These are phyloP conservation scores for Ophiorrhiza pumila DNA, from an alignment of 257 asterid species.

Conservation along the genomic window DNA sequence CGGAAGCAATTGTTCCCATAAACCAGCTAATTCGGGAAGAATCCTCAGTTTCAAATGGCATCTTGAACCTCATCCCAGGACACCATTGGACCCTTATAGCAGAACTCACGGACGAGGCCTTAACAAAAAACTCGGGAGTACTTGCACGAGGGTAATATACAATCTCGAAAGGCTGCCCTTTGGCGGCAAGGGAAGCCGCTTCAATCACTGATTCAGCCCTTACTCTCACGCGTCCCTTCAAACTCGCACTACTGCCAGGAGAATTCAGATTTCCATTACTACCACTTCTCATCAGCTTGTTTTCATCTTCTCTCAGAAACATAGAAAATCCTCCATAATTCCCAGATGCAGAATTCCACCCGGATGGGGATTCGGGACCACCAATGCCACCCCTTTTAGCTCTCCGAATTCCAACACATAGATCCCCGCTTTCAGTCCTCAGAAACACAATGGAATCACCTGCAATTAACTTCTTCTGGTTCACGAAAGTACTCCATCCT, in stretches of 20 bases:
- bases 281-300: conserved; percentile 32
- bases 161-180: conserved; percentile 55
- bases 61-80: conserved; percentile 65
- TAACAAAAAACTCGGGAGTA: conserved; percentile 62
- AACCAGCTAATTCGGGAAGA: conserved; percentile 69
- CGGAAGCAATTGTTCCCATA: conserved; percentile 56
- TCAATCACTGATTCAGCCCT: conserved; percentile 47
- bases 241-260: conserved; percentile 24
- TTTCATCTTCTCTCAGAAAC: conserved; percentile 41
- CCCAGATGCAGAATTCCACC: conserved; percentile 48
- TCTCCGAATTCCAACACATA: conserved; percentile 58
- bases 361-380: conserved; percentile 36
- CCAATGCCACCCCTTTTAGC: conserved; percentile 49
- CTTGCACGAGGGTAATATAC: conserved; percentile 55
- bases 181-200: conserved; percentile 53
- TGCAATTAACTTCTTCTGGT: conserved; percentile 61
- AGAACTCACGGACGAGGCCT: conserved; percentile 47
- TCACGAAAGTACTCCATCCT: conserved; percentile 72
- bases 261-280: conserved; percentile 28
- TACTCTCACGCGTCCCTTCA: conserved; percentile 40
- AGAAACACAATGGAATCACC: conserved; percentile 66
- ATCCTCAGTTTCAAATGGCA: conserved; percentile 73
- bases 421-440: conserved; percentile 47
- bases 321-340: conserved; percentile 37
- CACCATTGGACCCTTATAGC: conserved; percentile 64